Conservation (phyloP, 2,329 filamentous ascomycete genomes). For the Trichoderma aggressivum region DNA sequence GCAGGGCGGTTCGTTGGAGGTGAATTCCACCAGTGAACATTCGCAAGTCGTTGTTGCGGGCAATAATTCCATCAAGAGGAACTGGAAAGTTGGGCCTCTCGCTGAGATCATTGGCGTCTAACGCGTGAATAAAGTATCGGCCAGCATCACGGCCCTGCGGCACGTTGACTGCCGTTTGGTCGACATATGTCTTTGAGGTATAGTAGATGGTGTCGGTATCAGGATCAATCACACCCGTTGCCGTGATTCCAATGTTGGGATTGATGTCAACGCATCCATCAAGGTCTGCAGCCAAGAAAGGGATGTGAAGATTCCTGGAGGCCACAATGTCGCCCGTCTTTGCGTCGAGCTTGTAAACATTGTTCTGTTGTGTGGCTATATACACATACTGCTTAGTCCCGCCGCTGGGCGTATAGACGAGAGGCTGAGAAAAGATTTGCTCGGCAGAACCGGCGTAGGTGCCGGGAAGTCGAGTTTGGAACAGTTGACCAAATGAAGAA, state of each 20-base stretch:
- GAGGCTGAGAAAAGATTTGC: conserved; percentile 51
- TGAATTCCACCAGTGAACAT: conserved; percentile 52
- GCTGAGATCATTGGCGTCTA: conserved; percentile 37
- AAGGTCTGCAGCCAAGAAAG: conserved; percentile 48
- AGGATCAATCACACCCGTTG: conserved; percentile 46
- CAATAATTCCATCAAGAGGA: conserved; percentile 43
- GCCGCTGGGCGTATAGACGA: conserved; percentile 47
- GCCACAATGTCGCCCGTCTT: conserved; percentile 51
- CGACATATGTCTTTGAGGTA: conserved; percentile 41
- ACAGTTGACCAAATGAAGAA: conserved; percentile 53
- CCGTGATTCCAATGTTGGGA: conserved; percentile 44
- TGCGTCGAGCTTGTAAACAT: conserved; percentile 54
- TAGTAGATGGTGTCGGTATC: conserved; percentile 43
- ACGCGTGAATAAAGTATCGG: conserved; percentile 37
- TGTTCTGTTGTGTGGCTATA: conserved; percentile 56
- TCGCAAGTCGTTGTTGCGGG: conserved; percentile 45
- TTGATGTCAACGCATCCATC: conserved; percentile 48
- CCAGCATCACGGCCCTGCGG: conserved; percentile 35
- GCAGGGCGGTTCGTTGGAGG: conserved; percentile 48
- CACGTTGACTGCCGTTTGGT: conserved; percentile 30
- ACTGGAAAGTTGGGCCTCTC: conserved; percentile 45
- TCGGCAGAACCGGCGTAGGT: conserved; percentile 48
- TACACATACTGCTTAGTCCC: conserved; percentile 51
- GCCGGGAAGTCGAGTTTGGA: conserved; percentile 50
- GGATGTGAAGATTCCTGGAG: conserved; percentile 45